Conservation (phyloP, 2,329 filamentous ascomycete species). For the Aspergillus fumigatus region DNA sequence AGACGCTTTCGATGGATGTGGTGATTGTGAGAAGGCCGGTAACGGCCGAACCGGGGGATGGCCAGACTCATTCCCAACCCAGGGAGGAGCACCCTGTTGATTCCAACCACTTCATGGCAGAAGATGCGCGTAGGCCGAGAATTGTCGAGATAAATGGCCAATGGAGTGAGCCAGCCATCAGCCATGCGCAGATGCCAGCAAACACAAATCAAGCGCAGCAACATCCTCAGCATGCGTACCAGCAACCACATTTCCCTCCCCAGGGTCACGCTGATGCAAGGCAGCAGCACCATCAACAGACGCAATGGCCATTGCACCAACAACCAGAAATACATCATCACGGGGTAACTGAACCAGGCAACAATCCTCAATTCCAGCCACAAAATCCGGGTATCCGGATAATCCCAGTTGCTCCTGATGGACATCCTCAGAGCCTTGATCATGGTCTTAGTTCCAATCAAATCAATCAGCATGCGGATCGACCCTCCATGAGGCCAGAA, state of each 20-base stretch:
- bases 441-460: background rate
- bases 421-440: constrained; percentile 2
- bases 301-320: background rate
- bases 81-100: constrained; percentile 7
- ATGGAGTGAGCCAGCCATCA: constrained; percentile 1
- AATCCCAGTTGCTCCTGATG: background rate
- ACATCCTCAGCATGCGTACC: constrained; percentile 8
- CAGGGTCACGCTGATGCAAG: background rate
- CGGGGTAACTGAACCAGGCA: background rate
- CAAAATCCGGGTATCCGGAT: constrained; percentile 1
- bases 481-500: background rate
- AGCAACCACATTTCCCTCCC: constrained; percentile 5
- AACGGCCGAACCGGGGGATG: constrained; percentile 13
- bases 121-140: constrained; percentile 5
- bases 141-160: background rate
- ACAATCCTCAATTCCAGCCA: constrained; percentile 1
- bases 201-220: constrained; percentile 7
- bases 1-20: constrained; percentile 32
- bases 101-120: background rate
- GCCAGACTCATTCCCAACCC: constrained; percentile 8
- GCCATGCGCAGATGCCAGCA: constrained; percentile 1
- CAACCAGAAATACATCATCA: background rate
- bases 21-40: constrained; percentile 29
- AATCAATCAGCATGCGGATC: background rate
- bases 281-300: constrained; percentile 4